Evolutionary conservation across 306 rosid species (phyloP).

Genomic region (Vigna trinervia): DNA sequence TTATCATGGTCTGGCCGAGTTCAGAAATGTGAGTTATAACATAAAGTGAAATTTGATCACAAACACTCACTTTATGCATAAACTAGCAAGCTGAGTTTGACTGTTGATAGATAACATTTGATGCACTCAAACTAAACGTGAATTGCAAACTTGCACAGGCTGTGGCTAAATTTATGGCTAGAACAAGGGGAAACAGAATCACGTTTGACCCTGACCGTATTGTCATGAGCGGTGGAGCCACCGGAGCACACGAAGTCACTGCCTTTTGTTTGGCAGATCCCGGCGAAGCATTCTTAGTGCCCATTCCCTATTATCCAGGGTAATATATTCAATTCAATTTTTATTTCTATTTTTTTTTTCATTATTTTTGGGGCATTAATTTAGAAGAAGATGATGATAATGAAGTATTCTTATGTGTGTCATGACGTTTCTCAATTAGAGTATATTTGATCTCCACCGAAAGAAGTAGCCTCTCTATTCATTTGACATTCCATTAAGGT

Average conservation of each 20-base stretch:
- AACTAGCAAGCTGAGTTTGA: background rate
- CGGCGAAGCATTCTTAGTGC: conserved; percentile 88
- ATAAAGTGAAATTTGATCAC: background rate
- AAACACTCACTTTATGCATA: background rate
- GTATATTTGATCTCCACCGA: no score
- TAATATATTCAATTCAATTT: conserved; percentile 37
- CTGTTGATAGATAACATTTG: background rate
- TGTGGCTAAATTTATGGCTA: conserved; percentile 86
- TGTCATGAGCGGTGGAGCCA: conserved; percentile 95
- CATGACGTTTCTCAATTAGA: background rate
- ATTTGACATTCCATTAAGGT: background rate
- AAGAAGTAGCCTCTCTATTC: no score
- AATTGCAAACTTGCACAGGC: conserved; percentile 59
- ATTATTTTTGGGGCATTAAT: background rate
- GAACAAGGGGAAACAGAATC: conserved; percentile 75
- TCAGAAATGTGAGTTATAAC: conserved; percentile 68
- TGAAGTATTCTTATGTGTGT: background rate
- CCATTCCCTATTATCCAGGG: conserved; percentile 92
- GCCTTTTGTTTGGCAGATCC: conserved; percentile 88
- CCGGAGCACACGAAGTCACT: conserved; percentile 86
- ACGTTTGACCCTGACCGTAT: conserved; percentile 77
- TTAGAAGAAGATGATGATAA: background rate
- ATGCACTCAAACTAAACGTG: background rate
- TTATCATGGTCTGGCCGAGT: conserved; percentile 84
- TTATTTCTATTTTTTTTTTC: background rate